Conservation (phyloP, 768 basidiomycete genomes). For the Mycena filopes region DNA sequence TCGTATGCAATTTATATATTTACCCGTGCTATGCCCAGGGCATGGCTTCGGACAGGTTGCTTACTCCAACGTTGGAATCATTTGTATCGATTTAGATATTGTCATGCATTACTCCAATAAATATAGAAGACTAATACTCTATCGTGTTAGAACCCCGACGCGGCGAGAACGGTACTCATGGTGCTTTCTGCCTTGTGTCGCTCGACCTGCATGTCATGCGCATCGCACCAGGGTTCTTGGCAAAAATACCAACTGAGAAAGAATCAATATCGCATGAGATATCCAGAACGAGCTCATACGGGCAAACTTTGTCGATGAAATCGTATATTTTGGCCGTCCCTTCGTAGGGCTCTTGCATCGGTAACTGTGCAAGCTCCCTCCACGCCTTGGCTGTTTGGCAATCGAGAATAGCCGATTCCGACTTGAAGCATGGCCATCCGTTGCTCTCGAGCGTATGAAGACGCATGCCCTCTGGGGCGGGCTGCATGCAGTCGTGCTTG, state of each 20-base stretch:
- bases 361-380: constrained; percentile 2
- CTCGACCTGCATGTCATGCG: constrained; percentile 23
- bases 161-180: neutral
- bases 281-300: neutral
- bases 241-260: constrained; percentile 27
- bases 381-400: constrained; percentile 23
- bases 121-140: too few species aligned
- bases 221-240: constrained; percentile 22
- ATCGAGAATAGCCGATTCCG: neutral
- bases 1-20: too few species aligned
- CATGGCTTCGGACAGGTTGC: too few species aligned
- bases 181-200: constrained; percentile 4
- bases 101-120: too few species aligned
- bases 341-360: constrained; percentile 12
- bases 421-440: constrained; percentile 19
- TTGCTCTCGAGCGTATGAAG: constrained; percentile 14
- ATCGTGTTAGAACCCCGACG: constrained; percentile 19
- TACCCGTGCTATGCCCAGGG: too few species aligned
- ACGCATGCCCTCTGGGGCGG: constrained; percentile 1
- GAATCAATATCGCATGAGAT: neutral
- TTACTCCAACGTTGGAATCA: too few species aligned
- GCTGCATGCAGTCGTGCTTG: constrained; percentile 16
- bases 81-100: too few species aligned
- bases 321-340: constrained; percentile 13
- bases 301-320: constrained; percentile 25